phyloP scores from a whole-genome alignment of 768 basidiomycete genomes.

The Lentinus brumalis region DNA sequence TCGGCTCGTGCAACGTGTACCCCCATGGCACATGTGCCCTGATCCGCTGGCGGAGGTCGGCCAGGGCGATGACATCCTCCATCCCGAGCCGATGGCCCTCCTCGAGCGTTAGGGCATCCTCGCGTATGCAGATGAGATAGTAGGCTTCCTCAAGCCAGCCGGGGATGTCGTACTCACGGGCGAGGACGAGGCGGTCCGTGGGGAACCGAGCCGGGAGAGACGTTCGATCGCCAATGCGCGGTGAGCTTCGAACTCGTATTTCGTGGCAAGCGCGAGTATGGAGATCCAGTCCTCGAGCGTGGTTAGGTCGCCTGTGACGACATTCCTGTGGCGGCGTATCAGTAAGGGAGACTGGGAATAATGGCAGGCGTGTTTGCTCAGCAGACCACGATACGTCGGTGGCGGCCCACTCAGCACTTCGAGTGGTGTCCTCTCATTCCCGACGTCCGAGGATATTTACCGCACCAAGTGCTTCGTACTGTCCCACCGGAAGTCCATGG shows the following conservation, averaged over 20 bases:
- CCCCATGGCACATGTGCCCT: neutral
- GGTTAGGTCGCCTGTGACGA: constrained; percentile 28
- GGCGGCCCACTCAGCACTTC: too few species aligned
- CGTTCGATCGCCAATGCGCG: constrained; percentile 33
- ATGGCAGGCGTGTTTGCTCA: neutral
- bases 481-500: too few species aligned
- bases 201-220: constrained; percentile 22
- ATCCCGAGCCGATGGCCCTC: constrained; percentile 22
- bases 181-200: constrained; percentile 23
- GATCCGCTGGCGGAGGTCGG: constrained; percentile 19
- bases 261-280: constrained; percentile 34
- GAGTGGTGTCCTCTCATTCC: too few species aligned
- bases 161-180: constrained; percentile 16
- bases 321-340: constrained; percentile 16
- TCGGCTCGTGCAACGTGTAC: constrained; percentile 3
- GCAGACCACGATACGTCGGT: too few species aligned
- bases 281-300: constrained; percentile 36
- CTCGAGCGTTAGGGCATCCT: constrained; percentile 18
- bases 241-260: constrained; percentile 31
- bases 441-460: too few species aligned
- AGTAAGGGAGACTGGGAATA: neutral
- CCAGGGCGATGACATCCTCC: constrained; percentile 20
- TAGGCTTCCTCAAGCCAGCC: constrained; percentile 19
- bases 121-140: constrained; percentile 16
- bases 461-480: too few species aligned